Base-by-base conservation (phyloP, 345 rosid genomes). In the Camelina hispida region DNA sequence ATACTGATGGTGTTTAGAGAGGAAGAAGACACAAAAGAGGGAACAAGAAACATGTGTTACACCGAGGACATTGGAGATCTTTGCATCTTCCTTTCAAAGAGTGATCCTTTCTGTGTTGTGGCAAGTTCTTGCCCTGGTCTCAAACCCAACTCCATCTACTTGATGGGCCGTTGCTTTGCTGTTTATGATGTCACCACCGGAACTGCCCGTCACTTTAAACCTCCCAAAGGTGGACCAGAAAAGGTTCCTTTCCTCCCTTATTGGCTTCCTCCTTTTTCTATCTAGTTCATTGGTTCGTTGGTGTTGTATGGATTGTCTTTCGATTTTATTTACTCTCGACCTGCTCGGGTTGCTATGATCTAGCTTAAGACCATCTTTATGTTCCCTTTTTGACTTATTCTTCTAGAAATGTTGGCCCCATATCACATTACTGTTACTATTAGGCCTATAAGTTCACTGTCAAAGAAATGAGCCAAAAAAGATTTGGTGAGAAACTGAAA, bases 1-100 rank as follows among this genome's bases (percentile, higher is more conserved):
- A 54, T 25, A 14, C 7, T 54, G 4, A 55, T 56, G 54, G 73
- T 69, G 32, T 56, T 69, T 69, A 56, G 44, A 56, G 73, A 69
- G 44, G 73, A 13, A 1, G 47, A 56, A 38, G 54, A 69, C 23
- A 28, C 12, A 12, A 8, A 28, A 9, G 34, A 32, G 2, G 9
- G 42, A 4, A 42, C n/a, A 16, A 61, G 9, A 18, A 3, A 9
- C 30, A 65, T 65, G 69, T 12, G 57, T 12, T 38, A 38, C 72
- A 68, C 62, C 0, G 37, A 68, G 37, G 72, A 68, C 72, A 68
- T 38, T 38, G 62, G 72, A 22, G 64, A 69, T 42, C 0, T 43
- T 4, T 43, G 64, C 64, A 43, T 69, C 28, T 69, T 56, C 64
- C 32, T 54, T 40, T 38, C 22, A 14, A 5, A 11, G 38, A 9